Conservation (phyloP, 495 filamentous ascomycete genomes). For the Entonaema liquescens region DNA sequence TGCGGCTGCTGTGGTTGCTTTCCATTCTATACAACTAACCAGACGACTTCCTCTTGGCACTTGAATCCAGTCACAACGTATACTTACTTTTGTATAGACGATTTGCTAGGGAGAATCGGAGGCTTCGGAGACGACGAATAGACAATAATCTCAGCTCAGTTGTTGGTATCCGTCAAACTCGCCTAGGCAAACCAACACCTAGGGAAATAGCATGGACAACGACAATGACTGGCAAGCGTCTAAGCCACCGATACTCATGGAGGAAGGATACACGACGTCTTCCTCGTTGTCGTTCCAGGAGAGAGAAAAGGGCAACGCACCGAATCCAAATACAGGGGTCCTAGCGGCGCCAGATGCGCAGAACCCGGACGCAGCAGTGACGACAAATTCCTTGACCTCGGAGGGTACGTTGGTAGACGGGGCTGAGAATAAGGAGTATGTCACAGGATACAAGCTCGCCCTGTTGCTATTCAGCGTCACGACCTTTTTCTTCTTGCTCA, state of each 20-base stretch:
- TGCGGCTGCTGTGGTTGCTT: not conserved
- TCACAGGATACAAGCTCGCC: constrained; percentile 39
- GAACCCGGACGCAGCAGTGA: constrained; percentile 3
- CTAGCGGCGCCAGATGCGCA: not conserved
- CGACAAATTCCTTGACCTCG: not conserved
- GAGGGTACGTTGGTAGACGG: constrained; percentile 15
- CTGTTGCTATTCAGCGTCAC: constrained; percentile 44
- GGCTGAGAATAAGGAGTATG: constrained; percentile 28
- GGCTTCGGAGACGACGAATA: not conserved
- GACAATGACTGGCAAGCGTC: constrained; percentile 4
- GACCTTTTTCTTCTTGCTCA: constrained; percentile 57
- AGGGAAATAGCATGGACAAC: constrained; percentile 14
- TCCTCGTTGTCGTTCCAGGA: constrained; percentile 15
- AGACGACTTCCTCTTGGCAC: not conserved
- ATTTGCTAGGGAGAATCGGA: not conserved
- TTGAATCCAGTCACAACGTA: not conserved
- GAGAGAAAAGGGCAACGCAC: constrained; percentile 4
- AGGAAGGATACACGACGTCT: constrained; percentile 13
- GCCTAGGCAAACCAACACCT: not conserved
- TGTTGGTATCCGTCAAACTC: not conserved
- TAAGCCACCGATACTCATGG: not conserved
- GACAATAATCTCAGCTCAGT: not conserved
- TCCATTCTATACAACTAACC: not conserved
- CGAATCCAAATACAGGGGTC: not conserved
- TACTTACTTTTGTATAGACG: not conserved